phyloP scores from a whole-genome alignment of 441 rosid genomes.

The Arabidopsis lyrata region DNA sequence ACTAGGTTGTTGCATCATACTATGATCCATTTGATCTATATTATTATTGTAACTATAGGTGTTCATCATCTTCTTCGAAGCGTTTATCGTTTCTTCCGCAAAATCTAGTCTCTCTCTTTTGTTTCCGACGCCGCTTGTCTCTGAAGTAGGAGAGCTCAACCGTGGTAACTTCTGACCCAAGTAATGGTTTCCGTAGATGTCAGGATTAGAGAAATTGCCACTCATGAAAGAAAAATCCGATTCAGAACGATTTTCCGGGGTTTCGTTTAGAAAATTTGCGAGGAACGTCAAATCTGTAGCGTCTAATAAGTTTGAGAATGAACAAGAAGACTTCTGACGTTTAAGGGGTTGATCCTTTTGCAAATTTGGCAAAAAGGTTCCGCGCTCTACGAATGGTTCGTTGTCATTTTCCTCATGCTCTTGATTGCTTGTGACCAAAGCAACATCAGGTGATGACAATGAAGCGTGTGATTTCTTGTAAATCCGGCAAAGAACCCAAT shows the following conservation, averaged over 20 bases:
- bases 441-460: slow-evolving; percentile 48
- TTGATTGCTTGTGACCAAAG: slow-evolving; percentile 53
- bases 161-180: slow-evolving; percentile 65
- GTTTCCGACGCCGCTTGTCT: slow-evolving; percentile 48
- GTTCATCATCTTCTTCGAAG: slow-evolving; percentile 61
- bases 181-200: slow-evolving; percentile 41
- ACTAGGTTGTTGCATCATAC: slow-evolving; percentile 59
- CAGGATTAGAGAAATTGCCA: slow-evolving; percentile 36
- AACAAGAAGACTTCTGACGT: slow-evolving; percentile 76
- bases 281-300: slow-evolving; percentile 77
- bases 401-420: slow-evolving; percentile 69
- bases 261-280: slow-evolving; percentile 63
- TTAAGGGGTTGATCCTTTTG: slow-evolving; percentile 54
- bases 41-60: slow-evolving; percentile 50
- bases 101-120: slow-evolving; percentile 62
- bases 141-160: slow-evolving; percentile 49
- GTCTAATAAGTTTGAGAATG: slow-evolving; percentile 79
- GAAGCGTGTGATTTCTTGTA: slow-evolving; percentile 78
- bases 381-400: slow-evolving; percentile 29
- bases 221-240: slow-evolving; percentile 46
- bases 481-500: slow-evolving; percentile 99
- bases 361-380: slow-evolving; percentile 49
- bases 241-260: slow-evolving; percentile 46
- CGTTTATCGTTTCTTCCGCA: slow-evolving; percentile 50
- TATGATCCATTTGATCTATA: slow-evolving; percentile 54